phyloP scores from a whole-genome alignment of 768 basidiomycete genomes.

The Pleurotus salmoneostramineus region DNA sequence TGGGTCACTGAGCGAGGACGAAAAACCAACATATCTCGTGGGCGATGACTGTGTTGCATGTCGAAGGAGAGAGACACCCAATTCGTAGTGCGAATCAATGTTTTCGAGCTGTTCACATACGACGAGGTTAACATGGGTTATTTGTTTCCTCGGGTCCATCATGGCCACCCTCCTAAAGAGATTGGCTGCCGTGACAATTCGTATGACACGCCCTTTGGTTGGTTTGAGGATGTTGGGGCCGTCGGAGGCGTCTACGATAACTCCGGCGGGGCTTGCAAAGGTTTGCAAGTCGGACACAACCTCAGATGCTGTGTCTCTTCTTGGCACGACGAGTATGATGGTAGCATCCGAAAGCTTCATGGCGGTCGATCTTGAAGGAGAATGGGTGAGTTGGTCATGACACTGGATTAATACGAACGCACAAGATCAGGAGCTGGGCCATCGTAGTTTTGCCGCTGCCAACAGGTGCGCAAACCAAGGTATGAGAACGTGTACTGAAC shows the following conservation, averaged over 20 bases:
- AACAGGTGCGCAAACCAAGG: constrained; percentile 74
- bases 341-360: constrained; percentile 40
- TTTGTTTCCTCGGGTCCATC: constrained; percentile 19
- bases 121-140: constrained; percentile 54
- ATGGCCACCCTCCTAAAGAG: constrained; percentile 42
- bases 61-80: constrained; percentile 70
- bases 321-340: constrained; percentile 63
- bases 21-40: constrained; percentile 74
- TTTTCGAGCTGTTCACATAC: constrained; percentile 85
- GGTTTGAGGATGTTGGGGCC: constrained; percentile 31
- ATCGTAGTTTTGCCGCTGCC: constrained; percentile 80
- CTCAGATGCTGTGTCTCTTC: constrained; percentile 52
- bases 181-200: constrained; percentile 51
- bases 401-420: constrained; percentile 19
- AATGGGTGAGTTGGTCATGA: constrained; percentile 8
- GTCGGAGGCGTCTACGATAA: constrained; percentile 35
- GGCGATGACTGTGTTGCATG: constrained; percentile 56
- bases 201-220: constrained; percentile 41
- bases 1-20: constrained; percentile 77
- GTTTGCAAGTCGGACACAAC: constrained; percentile 47
- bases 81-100: constrained; percentile 77
- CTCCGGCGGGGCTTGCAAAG: constrained; percentile 29
- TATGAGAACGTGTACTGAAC: constrained; percentile 60
- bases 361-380: constrained; percentile 49
- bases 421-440: constrained; percentile 73